Evolutionary conservation across 768 basidiomycete species (phyloP).

Genomic region (Gelatoporia subvermispora): DNA sequence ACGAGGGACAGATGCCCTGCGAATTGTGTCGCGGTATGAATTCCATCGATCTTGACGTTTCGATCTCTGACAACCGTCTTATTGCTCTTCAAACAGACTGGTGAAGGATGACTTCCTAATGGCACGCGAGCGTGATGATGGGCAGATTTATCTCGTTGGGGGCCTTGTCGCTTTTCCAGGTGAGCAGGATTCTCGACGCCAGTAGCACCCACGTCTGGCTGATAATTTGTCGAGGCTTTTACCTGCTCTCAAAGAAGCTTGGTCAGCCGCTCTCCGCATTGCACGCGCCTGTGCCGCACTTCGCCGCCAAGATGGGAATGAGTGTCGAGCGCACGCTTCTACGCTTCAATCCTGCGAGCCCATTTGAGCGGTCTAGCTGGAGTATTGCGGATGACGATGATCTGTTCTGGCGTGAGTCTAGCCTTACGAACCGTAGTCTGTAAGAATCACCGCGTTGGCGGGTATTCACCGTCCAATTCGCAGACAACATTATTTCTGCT

Average conservation of each 20-base stretch:
- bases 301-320: slow-evolving; percentile 30
- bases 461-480: background rate
- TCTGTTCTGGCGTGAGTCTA: slow-evolving; percentile 22
- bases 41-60: background rate
- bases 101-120: slow-evolving; percentile 33
- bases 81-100: slow-evolving; percentile 14
- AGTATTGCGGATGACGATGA: slow-evolving; percentile 29
- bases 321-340: slow-evolving; percentile 33
- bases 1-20: slow-evolving; percentile 24
- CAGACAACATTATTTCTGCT: slow-evolving; percentile 20
- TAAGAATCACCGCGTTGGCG: background rate
- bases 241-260: slow-evolving; percentile 29
- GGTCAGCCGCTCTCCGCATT: slow-evolving; percentile 22
- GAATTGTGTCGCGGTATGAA: slow-evolving; percentile 21
- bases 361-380: slow-evolving; percentile 33
- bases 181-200: slow-evolving; percentile 1
- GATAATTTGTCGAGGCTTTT: slow-evolving; percentile 21
- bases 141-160: slow-evolving; percentile 31
- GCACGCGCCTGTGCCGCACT: slow-evolving; percentile 28
- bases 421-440: slow-evolving; percentile 1
- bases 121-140: slow-evolving; percentile 29
- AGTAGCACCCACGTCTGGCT: background rate
- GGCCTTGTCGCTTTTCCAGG: slow-evolving; percentile 30
- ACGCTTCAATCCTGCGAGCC: slow-evolving; percentile 27
- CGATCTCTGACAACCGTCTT: background rate